Base-by-base conservation (phyloP, 2,329 filamentous ascomycete species). In the Rachicladosporium sp. region DNA sequence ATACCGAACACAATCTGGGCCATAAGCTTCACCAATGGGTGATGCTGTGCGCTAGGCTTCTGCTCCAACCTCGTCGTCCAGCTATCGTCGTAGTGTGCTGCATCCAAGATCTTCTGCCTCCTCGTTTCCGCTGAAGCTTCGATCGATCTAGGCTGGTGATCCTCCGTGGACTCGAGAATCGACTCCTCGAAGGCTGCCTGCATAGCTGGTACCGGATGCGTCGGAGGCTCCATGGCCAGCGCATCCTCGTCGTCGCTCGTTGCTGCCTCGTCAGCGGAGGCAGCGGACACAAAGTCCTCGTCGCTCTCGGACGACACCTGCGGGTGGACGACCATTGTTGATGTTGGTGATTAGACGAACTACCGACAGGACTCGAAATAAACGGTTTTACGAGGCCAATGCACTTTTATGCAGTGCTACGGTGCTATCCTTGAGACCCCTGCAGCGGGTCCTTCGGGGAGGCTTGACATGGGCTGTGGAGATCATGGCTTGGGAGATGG, bases 1-100 rank as follows among this genome's bases (percentile, higher is more conserved):
- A 96, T 80, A 12, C 91, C 89, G 59, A 96, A 96, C 1, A 86
- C 81, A 50, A 96, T 88, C 61, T 96, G 89, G 10, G 89, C 80
- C 56, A 93, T 75, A 36, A 95, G 74, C 64, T 95, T 95, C 68
- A 81, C 80, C 43, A 96, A 67, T 46, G 93, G 86, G 56, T 96
- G 91, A 55, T 86, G 81, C 53, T 76, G 74, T 57, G 91, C 84
- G 33, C 77, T 78, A 0, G 78, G 72, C 38, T 79, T 76, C 57
- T 82, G 79, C 42, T 80, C 77, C 86, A 88, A 94, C 56, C 75
- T 64, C 36, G 78, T 74, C 38, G 77, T 79, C 56, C 84, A 82
- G 9, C 85, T 74, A 10, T 78, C 74, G 42, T 83, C 81, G 43
- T 79, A 78, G 43, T 78, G 71, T 29, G 71, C 69, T 46, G 77